Evolutionary conservation across 805 yeast species (phyloP), one percentile per base, ranked within the genome.

Genomic region (Monosporozyma aquatica): DNA sequence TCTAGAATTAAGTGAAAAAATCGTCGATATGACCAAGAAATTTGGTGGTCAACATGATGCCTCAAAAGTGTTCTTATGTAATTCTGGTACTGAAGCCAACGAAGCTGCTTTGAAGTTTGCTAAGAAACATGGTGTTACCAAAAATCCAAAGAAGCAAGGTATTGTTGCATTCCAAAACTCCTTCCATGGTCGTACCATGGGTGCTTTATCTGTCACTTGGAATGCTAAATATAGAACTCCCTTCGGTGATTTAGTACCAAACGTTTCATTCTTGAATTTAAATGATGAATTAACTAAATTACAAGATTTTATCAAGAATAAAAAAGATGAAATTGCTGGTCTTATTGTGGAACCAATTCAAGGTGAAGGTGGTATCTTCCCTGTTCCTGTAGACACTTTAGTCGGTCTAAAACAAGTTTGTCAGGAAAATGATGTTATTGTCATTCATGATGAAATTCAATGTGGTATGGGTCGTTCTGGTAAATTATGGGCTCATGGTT

Each of bases 401-500:
- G 58, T 69, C 55, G 90, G 89, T 68, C 74, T 90, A 52, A 66
- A 79, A 42, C 68, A 71, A 53, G 95, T 90, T 28, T 87, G 96
- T 70, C 76, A 76, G 55, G 68, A 86, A 65, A 72, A 89, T 74
- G 87, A 89, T 56, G 89, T 87, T 27, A 70, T 90, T 61, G 75
- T 90, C 56, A 89, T 90, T 66, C 87, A 95, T 61, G 97, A 90
- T 64, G 97, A 90, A 71, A 87, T 90, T 62, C 97, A 90, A 70
- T 89, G 97, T 25, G 97, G 97, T 67, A 78, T 90, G 62, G 97
- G 95, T 39, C 82, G 97, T 74, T 89, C 97, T 25, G 97, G 97
- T 59, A 85, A 85, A 70, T 72, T 90, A 74, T 74, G 98, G 98
- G 95, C 97, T 0, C 98, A 90, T 60, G 69, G 78, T 33, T 68